These are phyloP conservation scores for Phalaenopsis aphrodite DNA, from an alignment of 106 monocot genomes.

Conservation along the genomic window DNA sequence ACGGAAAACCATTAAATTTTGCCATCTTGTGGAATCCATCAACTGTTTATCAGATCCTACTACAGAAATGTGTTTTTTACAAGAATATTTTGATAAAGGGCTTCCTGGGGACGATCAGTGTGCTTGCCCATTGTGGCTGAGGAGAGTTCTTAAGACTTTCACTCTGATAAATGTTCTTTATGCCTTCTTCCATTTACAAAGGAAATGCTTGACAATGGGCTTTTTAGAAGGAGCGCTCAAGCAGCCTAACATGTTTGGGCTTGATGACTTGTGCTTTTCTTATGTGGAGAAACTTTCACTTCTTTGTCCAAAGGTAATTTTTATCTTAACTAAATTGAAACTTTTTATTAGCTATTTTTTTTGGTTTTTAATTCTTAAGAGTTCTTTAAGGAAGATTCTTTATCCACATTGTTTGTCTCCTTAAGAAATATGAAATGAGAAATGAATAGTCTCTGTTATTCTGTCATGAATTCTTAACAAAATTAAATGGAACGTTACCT, in stretches of 20 bases:
- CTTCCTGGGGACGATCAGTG: conserved; percentile 14
- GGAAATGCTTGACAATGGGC: conserved; percentile 31
- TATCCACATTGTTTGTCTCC: background rate
- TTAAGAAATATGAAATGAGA: background rate
- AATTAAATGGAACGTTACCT: background rate
- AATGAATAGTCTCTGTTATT: background rate
- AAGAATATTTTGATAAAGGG: conserved; percentile 13
- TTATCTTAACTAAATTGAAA: background rate
- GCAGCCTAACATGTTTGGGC: conserved; percentile 19
- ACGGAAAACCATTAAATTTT: conserved; percentile 13
- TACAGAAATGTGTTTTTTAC: conserved; percentile 38
- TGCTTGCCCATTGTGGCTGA: conserved; percentile 69
- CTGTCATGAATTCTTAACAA: background rate
- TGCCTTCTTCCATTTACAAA: conserved; percentile 42
- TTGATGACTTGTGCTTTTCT: conserved; percentile 28
- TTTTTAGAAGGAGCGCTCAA: conserved; percentile 40
- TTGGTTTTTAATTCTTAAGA: background rate
- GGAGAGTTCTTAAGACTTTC: conserved; percentile 59
- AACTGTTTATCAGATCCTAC: conserved; percentile 39
- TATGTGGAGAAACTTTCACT: conserved; percentile 52
- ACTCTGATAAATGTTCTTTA: conserved; percentile 56
- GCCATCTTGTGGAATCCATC: conserved; percentile 17
- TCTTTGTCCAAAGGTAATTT: conserved; percentile 64
- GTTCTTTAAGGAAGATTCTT: background rate
- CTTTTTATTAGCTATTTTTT: background rate